Evolutionary conservation across 305 asterid species (phyloP).

Genomic region (Solanum hybrid): DNA sequence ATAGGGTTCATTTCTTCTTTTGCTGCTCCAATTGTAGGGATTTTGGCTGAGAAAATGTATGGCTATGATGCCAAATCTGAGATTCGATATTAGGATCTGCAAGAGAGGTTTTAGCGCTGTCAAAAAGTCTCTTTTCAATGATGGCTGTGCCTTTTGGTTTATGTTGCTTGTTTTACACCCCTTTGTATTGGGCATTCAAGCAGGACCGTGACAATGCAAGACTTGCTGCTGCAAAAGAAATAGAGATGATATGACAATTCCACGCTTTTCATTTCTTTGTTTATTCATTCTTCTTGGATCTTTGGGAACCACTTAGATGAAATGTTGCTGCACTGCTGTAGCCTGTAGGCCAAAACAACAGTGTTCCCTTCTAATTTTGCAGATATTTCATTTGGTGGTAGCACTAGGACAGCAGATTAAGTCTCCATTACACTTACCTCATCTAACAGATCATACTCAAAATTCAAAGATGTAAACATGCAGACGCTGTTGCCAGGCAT

Average conservation of each 20-base stretch:
- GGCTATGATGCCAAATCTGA: slow-evolving; percentile 68
- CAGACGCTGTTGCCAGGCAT: not conserved
- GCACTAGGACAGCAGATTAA: not conserved
- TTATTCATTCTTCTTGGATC: not conserved
- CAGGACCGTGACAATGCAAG: slow-evolving; percentile 72
- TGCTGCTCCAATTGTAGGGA: slow-evolving; percentile 85
- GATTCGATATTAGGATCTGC: slow-evolving; percentile 64
- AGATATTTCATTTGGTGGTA: not conserved
- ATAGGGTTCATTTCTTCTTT: slow-evolving; percentile 84
- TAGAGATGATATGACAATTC: slow-evolving; percentile 51
- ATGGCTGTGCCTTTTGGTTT: slow-evolving; percentile 80
- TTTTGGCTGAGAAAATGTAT: slow-evolving; percentile 73
- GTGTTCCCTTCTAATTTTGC: not conserved
- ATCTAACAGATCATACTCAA: not conserved
- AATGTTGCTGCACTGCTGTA: not conserved
- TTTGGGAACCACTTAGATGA: not conserved
- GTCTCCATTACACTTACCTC: not conserved
- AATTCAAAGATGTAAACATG: not conserved
- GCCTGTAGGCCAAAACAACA: not conserved
- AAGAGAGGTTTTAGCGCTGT: slow-evolving; percentile 64
- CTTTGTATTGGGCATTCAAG: slow-evolving; percentile 73
- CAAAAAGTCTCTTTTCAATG: slow-evolving; percentile 75
- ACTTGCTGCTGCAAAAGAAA: slow-evolving; percentile 49
- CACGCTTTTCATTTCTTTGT: not conserved
- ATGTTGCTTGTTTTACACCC: slow-evolving; percentile 82